phyloP scores from a whole-genome alignment of 75 land plant genomes.

The Cunninghamia lanceolata region DNA sequence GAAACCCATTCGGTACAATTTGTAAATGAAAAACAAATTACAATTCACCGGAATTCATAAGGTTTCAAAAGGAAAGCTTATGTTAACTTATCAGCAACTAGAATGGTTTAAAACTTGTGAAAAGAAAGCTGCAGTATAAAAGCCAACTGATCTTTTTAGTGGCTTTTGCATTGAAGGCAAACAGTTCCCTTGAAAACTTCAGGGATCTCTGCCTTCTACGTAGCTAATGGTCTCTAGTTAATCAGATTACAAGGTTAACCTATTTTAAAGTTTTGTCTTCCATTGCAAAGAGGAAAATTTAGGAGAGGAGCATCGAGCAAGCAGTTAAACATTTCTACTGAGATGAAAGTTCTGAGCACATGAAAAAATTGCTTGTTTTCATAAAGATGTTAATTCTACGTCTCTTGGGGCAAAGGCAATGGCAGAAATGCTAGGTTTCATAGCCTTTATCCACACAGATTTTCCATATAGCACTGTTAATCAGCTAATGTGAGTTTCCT shows the following conservation, averaged over 20 bases:
- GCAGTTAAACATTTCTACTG: not conserved
- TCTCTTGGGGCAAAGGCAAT: not conserved
- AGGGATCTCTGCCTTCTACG: not conserved
- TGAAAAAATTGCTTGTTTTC: not conserved
- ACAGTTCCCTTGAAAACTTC: not conserved
- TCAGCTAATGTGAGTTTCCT: not conserved
- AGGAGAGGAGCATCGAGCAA: not conserved
- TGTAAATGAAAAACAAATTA: not conserved
- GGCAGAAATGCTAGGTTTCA: not conserved
- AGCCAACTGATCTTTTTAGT: not conserved
- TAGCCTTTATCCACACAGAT: not conserved
- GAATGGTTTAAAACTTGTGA: not conserved
- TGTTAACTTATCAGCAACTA: not conserved
- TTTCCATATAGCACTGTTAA: too few relatives aligned
- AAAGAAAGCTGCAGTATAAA: not conserved
- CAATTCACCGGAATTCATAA: not conserved
- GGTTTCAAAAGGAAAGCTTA: not conserved
- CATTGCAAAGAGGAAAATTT: not conserved
- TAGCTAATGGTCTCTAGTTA: not conserved
- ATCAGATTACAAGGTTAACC: not conserved
- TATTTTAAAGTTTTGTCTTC: not conserved
- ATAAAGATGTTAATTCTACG: not conserved
- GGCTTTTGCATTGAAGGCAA: not conserved
- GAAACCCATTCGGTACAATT: not conserved
- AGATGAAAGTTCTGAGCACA: not conserved